Evolutionary conservation across 2,329 filamentous ascomycete genomes (phyloP).

Genomic region (Alternaria conjuncta): DNA sequence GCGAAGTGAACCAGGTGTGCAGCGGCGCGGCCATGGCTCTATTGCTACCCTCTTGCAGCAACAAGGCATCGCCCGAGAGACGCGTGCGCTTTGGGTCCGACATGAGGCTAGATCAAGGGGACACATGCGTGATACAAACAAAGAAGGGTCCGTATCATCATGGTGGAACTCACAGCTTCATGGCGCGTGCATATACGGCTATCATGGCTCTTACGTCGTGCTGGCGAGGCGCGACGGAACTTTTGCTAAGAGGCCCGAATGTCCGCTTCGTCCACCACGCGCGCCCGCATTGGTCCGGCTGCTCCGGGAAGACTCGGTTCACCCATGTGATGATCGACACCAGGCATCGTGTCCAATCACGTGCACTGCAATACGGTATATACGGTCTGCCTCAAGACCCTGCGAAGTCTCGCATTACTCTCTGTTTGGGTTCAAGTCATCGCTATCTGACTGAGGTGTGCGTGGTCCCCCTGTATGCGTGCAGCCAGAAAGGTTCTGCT

Average conservation of each 20-base stretch:
- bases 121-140: constrained; percentile 6
- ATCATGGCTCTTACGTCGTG: constrained; percentile 1
- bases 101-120: constrained; percentile 23
- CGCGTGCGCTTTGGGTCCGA: constrained; percentile 23
- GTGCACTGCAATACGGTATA: background rate
- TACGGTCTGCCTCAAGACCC: background rate
- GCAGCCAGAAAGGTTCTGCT: background rate
- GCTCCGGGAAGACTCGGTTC: background rate
- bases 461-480: background rate
- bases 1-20: constrained; percentile 42
- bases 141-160: background rate
- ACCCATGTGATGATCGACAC: background rate
- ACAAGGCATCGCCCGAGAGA: constrained; percentile 11
- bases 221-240: background rate
- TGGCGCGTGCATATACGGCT: background rate
- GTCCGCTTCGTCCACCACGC: constrained; percentile 14
- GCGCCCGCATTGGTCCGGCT: constrained; percentile 27
- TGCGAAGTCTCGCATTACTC: background rate
- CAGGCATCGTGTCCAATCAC: background rate
- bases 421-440: background rate
- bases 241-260: constrained; percentile 8
- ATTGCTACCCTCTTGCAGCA: background rate
- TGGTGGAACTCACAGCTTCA: background rate
- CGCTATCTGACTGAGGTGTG: too few species aligned
- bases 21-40: constrained; percentile 38